Base-by-base conservation (phyloP, 1,284 basidiomycete species). In the Phlebopus sp. region DNA sequence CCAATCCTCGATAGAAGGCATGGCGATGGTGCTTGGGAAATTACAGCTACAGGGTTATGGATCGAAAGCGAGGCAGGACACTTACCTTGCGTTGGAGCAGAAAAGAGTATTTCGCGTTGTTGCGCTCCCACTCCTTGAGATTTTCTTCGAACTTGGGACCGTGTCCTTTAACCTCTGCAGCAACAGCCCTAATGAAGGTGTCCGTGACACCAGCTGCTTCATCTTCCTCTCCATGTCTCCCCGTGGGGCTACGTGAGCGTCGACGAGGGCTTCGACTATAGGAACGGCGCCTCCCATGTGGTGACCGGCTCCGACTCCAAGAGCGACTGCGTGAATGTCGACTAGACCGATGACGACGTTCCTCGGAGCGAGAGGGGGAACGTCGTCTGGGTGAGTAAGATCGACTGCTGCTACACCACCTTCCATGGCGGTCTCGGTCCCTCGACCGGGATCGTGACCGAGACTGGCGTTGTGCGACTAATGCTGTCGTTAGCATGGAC, bases 61-160 rank as follows among this genome's bases (percentile, higher is more conserved):
- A 37, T 30, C 2, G 17, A 38, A 9, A 14, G n/a, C 17, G 8
- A 17, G 41, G 44, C 37, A 32, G 31, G 47, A 36, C 25, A 64
- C 86, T 64, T 61, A 90, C 90, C 65, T 78, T 75, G 36, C 77
- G 75, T 45, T 85, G 72, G 35, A 80, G 76, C 47, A 97, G 67
- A 66, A 98, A 98, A 1, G 74, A 74, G 61, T 90, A 98, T 62
- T 86, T 89, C 0, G 84, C 74, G 62, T 97, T 97, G 41, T 78
- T 75, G 54, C 73, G 78, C 67, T 97, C 94, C 49, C 84, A 79
- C 49, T 89, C 85, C 50, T 78, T 74, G 49, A 98, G 70, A 36
- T 77, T 79, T 32, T 82, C 77, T 60, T 93, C 92, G 54, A 92
- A 96, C 47, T 77, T 79, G 5, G 72, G 68, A 10, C 89, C 95